Evolutionary conservation across 192 early-diverging fungal species (phyloP).

Genomic region (Ramicandelaber brevisporus): DNA sequence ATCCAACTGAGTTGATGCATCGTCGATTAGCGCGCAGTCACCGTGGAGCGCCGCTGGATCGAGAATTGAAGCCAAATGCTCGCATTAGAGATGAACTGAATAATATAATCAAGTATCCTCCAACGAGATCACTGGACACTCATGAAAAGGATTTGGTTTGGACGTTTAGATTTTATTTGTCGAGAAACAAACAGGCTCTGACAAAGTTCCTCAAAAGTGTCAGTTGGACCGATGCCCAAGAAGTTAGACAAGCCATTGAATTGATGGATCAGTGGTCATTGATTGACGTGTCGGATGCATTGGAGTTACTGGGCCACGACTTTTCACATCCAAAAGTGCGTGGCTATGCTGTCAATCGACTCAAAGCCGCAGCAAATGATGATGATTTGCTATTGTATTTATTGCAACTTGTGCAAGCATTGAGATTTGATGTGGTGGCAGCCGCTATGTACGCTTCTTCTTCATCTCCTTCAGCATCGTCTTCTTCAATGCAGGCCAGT

Average conservation of each 20-base stretch:
- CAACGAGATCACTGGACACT: conserved; percentile 52
- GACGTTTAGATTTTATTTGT: conserved; percentile 93
- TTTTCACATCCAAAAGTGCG: conserved; percentile 67
- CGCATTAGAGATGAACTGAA: conserved; percentile 90
- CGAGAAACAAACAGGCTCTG: conserved; percentile 76
- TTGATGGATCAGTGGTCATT: conserved; percentile 70
- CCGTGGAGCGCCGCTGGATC: conserved; percentile 67
- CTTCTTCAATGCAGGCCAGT: conserved; percentile 12
- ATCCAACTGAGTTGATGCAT: conserved; percentile 90
- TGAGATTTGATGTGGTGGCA: conserved; percentile 74
- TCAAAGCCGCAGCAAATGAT: conserved; percentile 75
- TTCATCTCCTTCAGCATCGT: conserved; percentile 5
- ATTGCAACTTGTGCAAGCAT: conserved; percentile 89
- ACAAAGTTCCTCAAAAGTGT: conserved; percentile 98
- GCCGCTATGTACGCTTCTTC: conserved; percentile 2
- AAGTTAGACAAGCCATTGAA: conserved; percentile 77
- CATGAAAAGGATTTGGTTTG: conserved; percentile 91
- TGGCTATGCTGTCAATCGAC: conserved; percentile 63
- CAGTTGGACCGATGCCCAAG: conserved; percentile 75
- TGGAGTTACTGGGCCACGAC: conserved; percentile 75
- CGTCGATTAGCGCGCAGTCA: conserved; percentile 69
- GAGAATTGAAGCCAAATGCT: conserved; percentile 92
- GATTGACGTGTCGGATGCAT: conserved; percentile 82
- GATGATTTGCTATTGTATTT: conserved; percentile 89
- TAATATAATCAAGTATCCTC: conserved; percentile 76